These are phyloP conservation scores for Saturnispora galanensis DNA, from an alignment of 805 yeast species.

Conservation along the genomic window DNA sequence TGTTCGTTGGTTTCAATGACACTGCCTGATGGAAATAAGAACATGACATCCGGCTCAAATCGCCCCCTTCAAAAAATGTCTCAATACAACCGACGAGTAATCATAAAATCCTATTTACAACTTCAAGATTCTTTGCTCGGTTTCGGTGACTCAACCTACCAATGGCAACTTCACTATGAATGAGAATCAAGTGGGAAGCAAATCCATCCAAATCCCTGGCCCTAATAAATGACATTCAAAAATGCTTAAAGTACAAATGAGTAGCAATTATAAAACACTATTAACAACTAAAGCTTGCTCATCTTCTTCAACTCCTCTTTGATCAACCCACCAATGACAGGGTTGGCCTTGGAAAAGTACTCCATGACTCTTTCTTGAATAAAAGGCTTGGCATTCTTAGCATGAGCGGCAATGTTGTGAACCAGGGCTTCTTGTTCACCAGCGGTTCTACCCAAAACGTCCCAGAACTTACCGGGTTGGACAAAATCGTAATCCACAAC, in stretches of 20 bases:
- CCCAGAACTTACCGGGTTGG: slow-evolving; percentile 72
- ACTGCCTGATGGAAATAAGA: no score
- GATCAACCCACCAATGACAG: slow-evolving; percentile 56
- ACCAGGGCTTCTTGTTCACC: slow-evolving; percentile 81
- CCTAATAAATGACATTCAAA: not conserved
- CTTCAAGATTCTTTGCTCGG: no score
- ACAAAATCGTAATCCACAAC: slow-evolving; percentile 58
- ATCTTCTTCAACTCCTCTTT: slow-evolving; percentile 38
- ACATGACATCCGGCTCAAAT: no score
- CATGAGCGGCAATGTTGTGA: slow-evolving; percentile 76
- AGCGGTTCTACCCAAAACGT: slow-evolving; percentile 64
- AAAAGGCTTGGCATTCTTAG: slow-evolving; percentile 52
- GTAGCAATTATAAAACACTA: not conserved
- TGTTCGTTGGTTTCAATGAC: no score
- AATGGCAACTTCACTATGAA: no score
- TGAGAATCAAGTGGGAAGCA: no score
- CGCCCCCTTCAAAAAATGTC: no score
- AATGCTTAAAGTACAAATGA: not conserved
- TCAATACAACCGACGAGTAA: no score
- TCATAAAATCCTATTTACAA: no score
- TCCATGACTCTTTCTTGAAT: slow-evolving; percentile 74
- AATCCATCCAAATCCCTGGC: no score
- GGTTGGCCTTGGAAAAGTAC: slow-evolving; percentile 65
- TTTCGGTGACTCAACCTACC: no score
- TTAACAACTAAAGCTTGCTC: slow-evolving; percentile 8